Base-by-base conservation (phyloP, 2,329 filamentous ascomycete genomes). In the Arthrinium puccinioides region DNA sequence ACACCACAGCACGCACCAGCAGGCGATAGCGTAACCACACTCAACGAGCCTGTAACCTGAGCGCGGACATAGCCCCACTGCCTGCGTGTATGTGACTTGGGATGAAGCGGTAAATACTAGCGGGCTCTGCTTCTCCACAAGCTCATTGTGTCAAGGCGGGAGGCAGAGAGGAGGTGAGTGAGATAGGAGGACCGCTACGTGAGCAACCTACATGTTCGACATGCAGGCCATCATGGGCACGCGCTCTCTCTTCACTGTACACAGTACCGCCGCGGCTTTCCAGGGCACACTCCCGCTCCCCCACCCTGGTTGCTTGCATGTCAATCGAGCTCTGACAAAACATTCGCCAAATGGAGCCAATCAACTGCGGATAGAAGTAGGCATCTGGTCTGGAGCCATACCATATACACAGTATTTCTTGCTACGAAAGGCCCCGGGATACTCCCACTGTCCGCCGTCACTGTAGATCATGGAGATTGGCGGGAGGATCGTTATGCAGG, bases 301-400 rank as follows among this genome's bases (percentile, higher is more conserved):
- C 26, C 23, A 16, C 49, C 47, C 46, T 53, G 54, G 53, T 16
- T 54, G 38, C 48, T 40, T 54, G 53, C 54, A 57, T 53, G 21
- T 41, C 42, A 43, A 38, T 44, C 48, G 46, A 45, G 44, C 46
- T 47, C 42, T 38, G 43, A 41, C 41, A 43, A 45, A 42, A 47
- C 48, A n/a, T 27, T 56, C 52, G 54, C 53, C 51, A 55, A 53
- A 54, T 41, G 40, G 45, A 45, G 44, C 54, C 53, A 51, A 57
- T 55, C 52, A 46, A n/a, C 25, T 27, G 15, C n/a, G n/a, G n/a
- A n/a, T n/a, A n/a, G n/a, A n/a, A n/a, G n/a, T n/a, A n/a, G n/a
- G n/a, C n/a, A n/a, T n/a, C n/a, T n/a, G n/a, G n/a, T n/a, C n/a
- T n/a, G n/a, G n/a, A n/a, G n/a, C n/a, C n/a, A n/a, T n/a, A n/a